These are phyloP conservation scores for Scutellaria galericulata DNA, from an alignment of 257 asterid genomes.

Conservation along the genomic window DNA sequence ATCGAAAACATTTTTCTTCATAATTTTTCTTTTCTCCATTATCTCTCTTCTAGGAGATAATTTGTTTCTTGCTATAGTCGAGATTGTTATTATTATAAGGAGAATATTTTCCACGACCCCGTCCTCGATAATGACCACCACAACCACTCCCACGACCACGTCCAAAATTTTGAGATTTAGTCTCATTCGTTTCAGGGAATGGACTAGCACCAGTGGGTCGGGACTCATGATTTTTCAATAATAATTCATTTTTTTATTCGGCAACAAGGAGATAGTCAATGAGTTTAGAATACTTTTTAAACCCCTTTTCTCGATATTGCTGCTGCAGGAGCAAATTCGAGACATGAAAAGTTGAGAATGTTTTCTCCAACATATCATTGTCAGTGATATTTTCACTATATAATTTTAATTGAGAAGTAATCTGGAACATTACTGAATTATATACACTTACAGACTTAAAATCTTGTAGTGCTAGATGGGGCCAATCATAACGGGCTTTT, in stretches of 20 bases:
- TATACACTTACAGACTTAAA: neutral
- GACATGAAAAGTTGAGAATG: neutral
- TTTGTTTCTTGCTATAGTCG: no score
- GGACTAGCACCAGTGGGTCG: no score
- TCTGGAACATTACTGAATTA: neutral
- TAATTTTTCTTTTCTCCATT: no score
- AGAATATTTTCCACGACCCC: no score
- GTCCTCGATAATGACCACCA: no score
- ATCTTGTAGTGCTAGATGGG: neutral
- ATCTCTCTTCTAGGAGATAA: no score
- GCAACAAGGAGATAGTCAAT: neutral
- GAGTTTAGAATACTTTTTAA: neutral
- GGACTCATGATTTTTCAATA: neutral
- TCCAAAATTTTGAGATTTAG: no score
- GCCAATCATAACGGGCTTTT: neutral
- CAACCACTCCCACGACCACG: no score
- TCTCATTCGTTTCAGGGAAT: no score
- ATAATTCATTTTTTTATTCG: neutral
- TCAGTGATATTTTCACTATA: neutral
- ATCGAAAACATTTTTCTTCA: no score
- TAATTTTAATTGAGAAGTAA: neutral
- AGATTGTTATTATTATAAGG: no score
- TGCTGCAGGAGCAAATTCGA: neutral
- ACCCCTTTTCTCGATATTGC: neutral
- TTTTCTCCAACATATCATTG: neutral